Base-by-base conservation (phyloP, 306 rosid genomes). In the Trichosanthes truncata region DNA sequence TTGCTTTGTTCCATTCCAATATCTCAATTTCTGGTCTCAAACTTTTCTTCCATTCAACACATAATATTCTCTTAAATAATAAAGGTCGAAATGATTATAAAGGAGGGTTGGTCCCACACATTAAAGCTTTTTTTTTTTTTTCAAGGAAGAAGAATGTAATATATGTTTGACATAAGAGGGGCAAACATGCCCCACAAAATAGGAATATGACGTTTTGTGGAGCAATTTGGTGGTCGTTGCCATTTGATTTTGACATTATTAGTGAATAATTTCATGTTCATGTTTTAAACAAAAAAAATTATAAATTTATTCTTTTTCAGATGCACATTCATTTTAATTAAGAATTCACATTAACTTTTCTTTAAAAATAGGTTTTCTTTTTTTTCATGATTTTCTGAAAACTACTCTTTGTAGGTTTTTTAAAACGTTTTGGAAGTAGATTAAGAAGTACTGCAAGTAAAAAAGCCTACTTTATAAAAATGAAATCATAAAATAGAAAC, bases 1-100 rank as follows among this genome's bases (percentile, higher is more conserved):
- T 91, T 91, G 93, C 86, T 87, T 92, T 90, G 84, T 87, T 86
- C 83, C 87, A 89, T 89, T 84, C 80, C 82, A 87, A 74, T 74
- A 74, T 31, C 78, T 73, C 82, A 87, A 84, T 84, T 88, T 86
- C 84, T 84, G 84, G 88, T 87, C 81, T 83, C 88, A 18, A 89
- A 73, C 25, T 90, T 89, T 87, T 91, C 85, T 74, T 86, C 86
- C 86, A 88, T 84, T 91, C 86, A 91, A 90, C 89, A 84, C 86
- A 85, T 55, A 76, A 79, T 90, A 91, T 91, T 93, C 95, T 84
- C 97, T 91, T 87, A 79, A 81, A 85, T 80, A 90, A 73, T 73
- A 49, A 93, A 89, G 88, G 79, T 84, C 43, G 77, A 82, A 87
- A 88, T 87, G 85, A 86, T 88, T 84, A 86, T 78, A 85, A 83